Evolutionary conservation across 352 stramenopile species (phyloP).

Genomic region (Globisporangium uncinulatum): DNA sequence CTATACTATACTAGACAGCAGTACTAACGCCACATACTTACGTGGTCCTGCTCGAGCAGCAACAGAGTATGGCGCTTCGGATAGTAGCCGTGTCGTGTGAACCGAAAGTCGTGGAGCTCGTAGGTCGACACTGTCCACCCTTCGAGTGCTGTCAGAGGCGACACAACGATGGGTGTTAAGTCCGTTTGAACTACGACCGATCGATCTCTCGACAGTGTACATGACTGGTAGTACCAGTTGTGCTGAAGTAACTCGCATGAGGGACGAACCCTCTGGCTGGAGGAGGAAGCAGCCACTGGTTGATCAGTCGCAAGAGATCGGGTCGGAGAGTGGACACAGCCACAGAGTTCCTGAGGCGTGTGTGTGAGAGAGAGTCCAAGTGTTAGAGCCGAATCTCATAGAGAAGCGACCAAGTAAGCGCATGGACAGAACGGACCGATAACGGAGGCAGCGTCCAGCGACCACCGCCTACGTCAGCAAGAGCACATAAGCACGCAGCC

Average conservation of each 20-base stretch:
- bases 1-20: not conserved
- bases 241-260: constrained; percentile 5
- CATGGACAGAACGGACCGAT: constrained; percentile 5
- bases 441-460: constrained; percentile 12
- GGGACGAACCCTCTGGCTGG: not conserved
- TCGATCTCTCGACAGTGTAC: too few relatives aligned
- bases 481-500: not conserved
- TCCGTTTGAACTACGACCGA: too few relatives aligned
- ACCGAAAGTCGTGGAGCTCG: constrained; percentile 29
- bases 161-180: not conserved
- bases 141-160: not conserved
- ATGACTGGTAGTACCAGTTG: constrained; percentile 2
- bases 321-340: constrained; percentile 25
- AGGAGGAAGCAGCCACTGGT: constrained; percentile 28
- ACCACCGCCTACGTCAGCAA: not conserved
- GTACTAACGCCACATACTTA: constrained; percentile 7
- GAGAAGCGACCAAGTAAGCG: not conserved
- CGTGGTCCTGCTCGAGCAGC: constrained; percentile 22
- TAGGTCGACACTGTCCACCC: constrained; percentile 9
- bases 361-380: not conserved
- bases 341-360: constrained; percentile 21
- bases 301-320: constrained; percentile 23
- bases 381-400: not conserved
- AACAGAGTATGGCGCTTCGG: constrained; percentile 28
- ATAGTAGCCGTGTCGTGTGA: constrained; percentile 28